Evolutionary conservation across 805 yeast species (phyloP).

Genomic region (Candida sakaeoensis): DNA sequence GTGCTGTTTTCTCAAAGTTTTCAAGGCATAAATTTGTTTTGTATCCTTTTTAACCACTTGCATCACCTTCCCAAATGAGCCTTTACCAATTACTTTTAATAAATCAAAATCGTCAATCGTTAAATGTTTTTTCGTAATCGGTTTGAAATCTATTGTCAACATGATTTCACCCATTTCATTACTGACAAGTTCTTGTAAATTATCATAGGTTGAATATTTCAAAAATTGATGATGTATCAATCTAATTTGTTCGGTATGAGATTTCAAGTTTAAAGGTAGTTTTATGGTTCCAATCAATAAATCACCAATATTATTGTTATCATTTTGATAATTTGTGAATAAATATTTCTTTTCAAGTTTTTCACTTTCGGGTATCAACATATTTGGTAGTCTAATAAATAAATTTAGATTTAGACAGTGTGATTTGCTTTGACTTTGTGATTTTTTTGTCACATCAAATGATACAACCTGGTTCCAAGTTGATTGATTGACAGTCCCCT

Average conservation of each 20-base stretch:
- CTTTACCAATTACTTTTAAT: constrained; percentile 94
- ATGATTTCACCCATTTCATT: constrained; percentile 48
- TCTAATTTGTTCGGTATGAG: constrained; percentile 49
- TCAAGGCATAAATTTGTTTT: constrained; percentile 88
- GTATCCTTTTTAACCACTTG: constrained; percentile 97
- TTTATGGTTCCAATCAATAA: constrained; percentile 71
- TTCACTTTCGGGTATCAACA: constrained; percentile 46
- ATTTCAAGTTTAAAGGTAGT: constrained; percentile 54
- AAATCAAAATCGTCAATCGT: constrained; percentile 90
- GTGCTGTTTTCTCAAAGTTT: constrained; percentile 90
- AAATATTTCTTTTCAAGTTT: constrained; percentile 23
- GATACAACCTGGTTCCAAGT: constrained; percentile 86
- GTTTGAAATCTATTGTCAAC: constrained; percentile 66
- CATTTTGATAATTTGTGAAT: constrained; percentile 23
- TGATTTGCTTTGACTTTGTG: constrained; percentile 30
- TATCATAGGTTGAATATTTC: constrained; percentile 34
- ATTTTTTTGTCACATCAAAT: constrained; percentile 66
- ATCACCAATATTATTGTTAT: constrained; percentile 47
- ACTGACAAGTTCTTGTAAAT: constrained; percentile 27
- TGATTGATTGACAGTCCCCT: constrained; percentile 75
- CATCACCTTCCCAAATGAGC: constrained; percentile 98
- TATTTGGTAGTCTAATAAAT: constrained; percentile 73
- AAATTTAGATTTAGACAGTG: constrained; percentile 66
- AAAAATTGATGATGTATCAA: constrained; percentile 58
- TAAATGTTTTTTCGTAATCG: constrained; percentile 59